Evolutionary conservation across 148 eudicot genomes (phyloP).

Genomic region (Heliamphora exappendiculata): DNA sequence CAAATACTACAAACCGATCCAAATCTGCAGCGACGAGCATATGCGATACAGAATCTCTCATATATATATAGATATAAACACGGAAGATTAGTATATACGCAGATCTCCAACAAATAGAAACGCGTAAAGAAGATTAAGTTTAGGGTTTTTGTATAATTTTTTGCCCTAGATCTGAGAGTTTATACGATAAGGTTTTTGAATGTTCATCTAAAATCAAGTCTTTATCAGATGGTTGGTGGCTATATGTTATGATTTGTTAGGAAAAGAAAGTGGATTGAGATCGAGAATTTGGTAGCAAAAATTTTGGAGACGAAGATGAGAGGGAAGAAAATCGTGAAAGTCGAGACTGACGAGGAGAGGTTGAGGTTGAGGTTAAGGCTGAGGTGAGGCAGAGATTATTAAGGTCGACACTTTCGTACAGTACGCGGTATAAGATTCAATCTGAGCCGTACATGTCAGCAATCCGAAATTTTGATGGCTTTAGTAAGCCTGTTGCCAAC

Average conservation of each 20-base stretch:
- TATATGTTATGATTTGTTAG: neutral
- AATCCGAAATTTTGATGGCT: constrained; percentile 7
- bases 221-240: neutral
- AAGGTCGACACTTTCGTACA: neutral
- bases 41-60: constrained; percentile 12
- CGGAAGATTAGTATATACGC: neutral
- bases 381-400: neutral
- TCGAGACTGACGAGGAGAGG: neutral
- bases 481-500: neutral
- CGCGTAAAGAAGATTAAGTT: neutral
- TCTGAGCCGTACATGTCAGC: constrained; percentile 39
- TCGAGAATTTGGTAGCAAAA: neutral
- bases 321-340: neutral
- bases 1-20: constrained; percentile 13
- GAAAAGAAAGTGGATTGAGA: neutral
- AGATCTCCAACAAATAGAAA: neutral
- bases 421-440: neutral
- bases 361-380: too few species aligned
- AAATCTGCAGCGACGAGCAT: constrained; percentile 9
- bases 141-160: constrained; percentile 14
- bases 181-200: constrained; percentile 9
- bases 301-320: neutral
- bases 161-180: constrained; percentile 13
- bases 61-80: neutral
- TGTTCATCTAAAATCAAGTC: constrained; percentile 12